Base-by-base conservation (phyloP, 495 filamentous ascomycete genomes). In the Aspergillus panamensis region DNA sequence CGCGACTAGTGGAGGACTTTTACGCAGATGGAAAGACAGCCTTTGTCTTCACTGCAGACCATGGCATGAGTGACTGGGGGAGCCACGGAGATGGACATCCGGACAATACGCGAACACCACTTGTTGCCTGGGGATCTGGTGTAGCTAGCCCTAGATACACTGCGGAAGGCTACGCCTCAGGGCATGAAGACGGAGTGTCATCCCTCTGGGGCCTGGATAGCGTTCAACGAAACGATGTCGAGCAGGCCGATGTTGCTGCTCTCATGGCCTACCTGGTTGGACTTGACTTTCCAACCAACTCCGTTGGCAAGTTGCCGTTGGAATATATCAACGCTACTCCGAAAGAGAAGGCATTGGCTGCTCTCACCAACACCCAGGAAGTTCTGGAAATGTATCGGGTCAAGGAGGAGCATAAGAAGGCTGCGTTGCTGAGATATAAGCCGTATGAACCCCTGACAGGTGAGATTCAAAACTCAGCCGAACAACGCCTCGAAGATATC, bases 41-140 rank as follows among this genome's bases (percentile, higher is more conserved):
- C 1, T 99, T 90, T 66, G 84, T 99, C 13, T 99, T 99, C 69
- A 99, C 95, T 9, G 94, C 94, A 2, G 94, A 99, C 63, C 94
- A 99, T 74, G 94, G 94, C 10, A 99, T 99, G 93, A 96, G 89
- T 66, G 95, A 99, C 73, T 96, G 89, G 88, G 94, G 94, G 12
- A 96, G 91, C 60, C 94, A 99, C 66, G 94, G 94, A 43, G 94
- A 99, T 68, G 94, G 94, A 19, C 94, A 99, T 73, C 94, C 94
- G 1, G 90, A 99, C 68, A 99, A 99, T 62, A 99, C 94, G 2
- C 81, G 94, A 30, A 99, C 94, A 20, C 94, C 94, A 10, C 77
- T 99, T 9, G 89, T 99, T 66, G 88, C 80, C 14, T 99, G 94
- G 94, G 94, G 94, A 9, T 92, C 94, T 54, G 94, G 94, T 25